Conservation (phyloP, 306 rosid genomes). For the Sesbania bispinosa region DNA sequence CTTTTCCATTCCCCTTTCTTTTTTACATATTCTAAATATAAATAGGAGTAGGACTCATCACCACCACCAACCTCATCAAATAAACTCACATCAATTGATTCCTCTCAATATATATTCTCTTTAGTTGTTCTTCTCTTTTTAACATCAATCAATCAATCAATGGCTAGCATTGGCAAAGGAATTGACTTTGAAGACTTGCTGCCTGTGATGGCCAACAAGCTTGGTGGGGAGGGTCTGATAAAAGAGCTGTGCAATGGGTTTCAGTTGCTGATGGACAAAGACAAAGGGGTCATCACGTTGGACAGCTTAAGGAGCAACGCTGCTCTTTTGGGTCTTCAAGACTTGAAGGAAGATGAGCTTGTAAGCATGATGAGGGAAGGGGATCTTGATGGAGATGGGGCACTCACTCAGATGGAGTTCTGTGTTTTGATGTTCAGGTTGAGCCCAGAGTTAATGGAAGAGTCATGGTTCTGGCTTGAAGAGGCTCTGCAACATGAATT, state of each 20-base stretch:
- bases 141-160: neutral
- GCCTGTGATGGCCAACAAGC: conserved; percentile 69
- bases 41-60: neutral
- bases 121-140: too few relatives aligned
- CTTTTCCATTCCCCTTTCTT: too few relatives aligned
- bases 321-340: conserved; percentile 55
- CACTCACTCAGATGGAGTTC: conserved; percentile 76
- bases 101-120: neutral
- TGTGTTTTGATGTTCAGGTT: conserved; percentile 96
- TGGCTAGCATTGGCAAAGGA: conserved; percentile 44
- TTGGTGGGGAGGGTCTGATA: conserved; percentile 84
- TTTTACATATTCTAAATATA: neutral
- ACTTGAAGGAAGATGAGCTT: conserved; percentile 75
- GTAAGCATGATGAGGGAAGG: conserved; percentile 75
- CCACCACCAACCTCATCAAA: conserved; percentile 3
- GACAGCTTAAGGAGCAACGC: conserved; percentile 71
- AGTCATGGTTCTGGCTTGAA: conserved; percentile 66
- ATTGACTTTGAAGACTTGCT: conserved; percentile 63
- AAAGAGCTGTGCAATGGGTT: conserved; percentile 88
- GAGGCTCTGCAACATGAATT: conserved; percentile 45
- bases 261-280: conserved; percentile 73
- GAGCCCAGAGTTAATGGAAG: conserved; percentile 78
- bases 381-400: conserved; percentile 80
- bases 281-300: conserved; percentile 61
- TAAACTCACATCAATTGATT: neutral